A percentile compares a stretch with the other conserved stretches of the same genome.
Conservation (phyloP, 2,329 filamentous ascomycete genomes). For the Sarocladium kiliense region DNA sequence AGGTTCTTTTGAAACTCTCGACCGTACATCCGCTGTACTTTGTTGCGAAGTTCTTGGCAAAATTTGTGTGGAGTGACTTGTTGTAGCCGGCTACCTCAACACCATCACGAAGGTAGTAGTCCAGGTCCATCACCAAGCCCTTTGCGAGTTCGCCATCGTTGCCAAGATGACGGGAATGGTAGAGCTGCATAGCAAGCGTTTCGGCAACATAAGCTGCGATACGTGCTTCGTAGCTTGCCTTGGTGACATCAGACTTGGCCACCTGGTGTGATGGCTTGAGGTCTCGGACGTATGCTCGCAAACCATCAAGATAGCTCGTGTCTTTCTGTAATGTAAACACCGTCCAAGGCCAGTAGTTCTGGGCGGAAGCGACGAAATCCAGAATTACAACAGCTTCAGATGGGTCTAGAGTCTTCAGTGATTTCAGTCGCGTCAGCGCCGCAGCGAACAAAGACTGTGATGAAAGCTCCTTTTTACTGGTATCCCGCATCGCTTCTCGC, state of each 20-base stretch:
- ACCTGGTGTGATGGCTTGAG: constrained; percentile 48
- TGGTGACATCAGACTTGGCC: constrained; percentile 49
- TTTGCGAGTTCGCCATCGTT: constrained; percentile 61
- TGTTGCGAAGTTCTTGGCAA: constrained; percentile 76
- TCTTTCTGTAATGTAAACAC: constrained; percentile 75
- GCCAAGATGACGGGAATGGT: constrained; percentile 74
- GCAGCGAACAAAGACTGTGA: constrained; percentile 64
- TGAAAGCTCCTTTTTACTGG: constrained; percentile 41
- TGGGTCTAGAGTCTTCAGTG: constrained; percentile 59
- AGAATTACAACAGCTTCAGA: constrained; percentile 69
- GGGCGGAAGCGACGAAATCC: constrained; percentile 80
- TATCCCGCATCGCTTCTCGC: constrained; percentile 62
- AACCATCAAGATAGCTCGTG: constrained; percentile 63
- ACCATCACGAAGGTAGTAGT: constrained; percentile 75
- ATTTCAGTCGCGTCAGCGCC: constrained; percentile 65
- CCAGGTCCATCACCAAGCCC: constrained; percentile 66
- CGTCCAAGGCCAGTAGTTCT: constrained; percentile 95
- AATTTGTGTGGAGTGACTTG: constrained; percentile 75
- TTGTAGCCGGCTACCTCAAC: constrained; percentile 81
- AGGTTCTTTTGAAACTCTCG: constrained; percentile 75
- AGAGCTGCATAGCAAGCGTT: constrained; percentile 85
- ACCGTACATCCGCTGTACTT: constrained; percentile 71
- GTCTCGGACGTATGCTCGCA: constrained; percentile 64
- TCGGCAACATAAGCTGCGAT: constrained; percentile 82
- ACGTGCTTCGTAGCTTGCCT: constrained; percentile 58